phyloP scores from a whole-genome alignment of 176 grass and related monocot species.

The Hsuehochloa calcarea region DNA sequence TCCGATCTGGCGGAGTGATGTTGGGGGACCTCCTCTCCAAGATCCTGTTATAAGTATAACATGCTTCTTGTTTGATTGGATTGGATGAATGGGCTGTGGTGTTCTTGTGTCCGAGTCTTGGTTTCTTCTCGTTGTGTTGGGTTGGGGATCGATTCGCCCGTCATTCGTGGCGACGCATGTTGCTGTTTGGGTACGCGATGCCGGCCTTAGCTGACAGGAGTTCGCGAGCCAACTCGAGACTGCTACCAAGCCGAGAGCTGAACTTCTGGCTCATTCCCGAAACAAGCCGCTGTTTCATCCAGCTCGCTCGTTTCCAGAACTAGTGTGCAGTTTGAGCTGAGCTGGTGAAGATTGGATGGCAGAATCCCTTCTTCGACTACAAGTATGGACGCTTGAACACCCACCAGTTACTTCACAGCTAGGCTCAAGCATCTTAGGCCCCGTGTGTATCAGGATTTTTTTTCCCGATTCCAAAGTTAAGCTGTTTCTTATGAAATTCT shows the following conservation, averaged over 20 bases:
- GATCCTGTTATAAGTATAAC: slow-evolving; percentile 24
- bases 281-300: too few relatives aligned
- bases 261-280: too few relatives aligned
- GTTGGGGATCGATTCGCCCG: neutral
- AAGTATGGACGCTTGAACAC: neutral
- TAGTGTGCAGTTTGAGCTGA: neutral
- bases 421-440: neutral
- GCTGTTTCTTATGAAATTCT: too few relatives aligned
- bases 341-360: neutral
- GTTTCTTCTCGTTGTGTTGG: neutral
- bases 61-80: neutral
- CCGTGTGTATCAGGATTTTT: too few relatives aligned
- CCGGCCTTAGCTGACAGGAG: slow-evolving; percentile 43
- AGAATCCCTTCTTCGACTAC: neutral
- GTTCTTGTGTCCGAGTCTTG: neutral
- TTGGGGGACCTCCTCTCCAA: slow-evolving; percentile 17
- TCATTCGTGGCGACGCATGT: slow-evolving; percentile 2
- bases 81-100: neutral
- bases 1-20: slow-evolving; percentile 15
- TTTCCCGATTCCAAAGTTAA: too few relatives aligned
- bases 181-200: slow-evolving; percentile 82
- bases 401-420: neutral
- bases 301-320: too few relatives aligned
- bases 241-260: too few relatives aligned
- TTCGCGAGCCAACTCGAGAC: too few relatives aligned